phyloP scores from a whole-genome alignment of 495 filamentous ascomycete genomes.

The Xylaria cubensis region DNA sequence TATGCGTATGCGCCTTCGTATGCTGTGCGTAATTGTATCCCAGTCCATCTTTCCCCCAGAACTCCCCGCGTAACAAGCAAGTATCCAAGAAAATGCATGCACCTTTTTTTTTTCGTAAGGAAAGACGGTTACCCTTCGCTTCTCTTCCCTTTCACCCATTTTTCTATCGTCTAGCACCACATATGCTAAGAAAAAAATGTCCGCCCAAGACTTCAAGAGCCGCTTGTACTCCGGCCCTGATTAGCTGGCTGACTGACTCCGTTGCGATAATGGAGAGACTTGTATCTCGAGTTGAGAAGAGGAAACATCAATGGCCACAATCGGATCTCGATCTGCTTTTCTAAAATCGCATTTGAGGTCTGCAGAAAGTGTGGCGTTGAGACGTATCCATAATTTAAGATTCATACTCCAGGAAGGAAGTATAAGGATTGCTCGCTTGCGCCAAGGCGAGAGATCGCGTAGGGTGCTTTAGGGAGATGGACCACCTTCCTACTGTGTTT shows the following conservation, averaged over 20 bases:
- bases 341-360: neutral
- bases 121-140: neutral
- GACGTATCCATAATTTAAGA: neutral
- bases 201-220: neutral
- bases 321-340: neutral
- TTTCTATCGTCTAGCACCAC: constrained; percentile 1
- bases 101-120: neutral
- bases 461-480: neutral
- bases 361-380: neutral
- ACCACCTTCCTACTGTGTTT: neutral
- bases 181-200: neutral
- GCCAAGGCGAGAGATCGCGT: neutral
- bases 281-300: neutral
- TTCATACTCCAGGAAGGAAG: neutral
- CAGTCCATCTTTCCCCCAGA: neutral
- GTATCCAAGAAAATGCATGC: neutral
- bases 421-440: neutral
- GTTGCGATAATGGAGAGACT: neutral
- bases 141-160: neutral
- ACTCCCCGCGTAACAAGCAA: neutral
- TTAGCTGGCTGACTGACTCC: neutral
- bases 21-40: constrained; percentile 1
- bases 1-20: constrained; percentile 13
- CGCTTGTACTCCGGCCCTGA: neutral
- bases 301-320: neutral